A percentile compares a stretch with the other conserved stretches of the same genome.
These are phyloP conservation scores for Gynochthodes officinalis DNA, from an alignment of 257 asterid species.

Conservation along the genomic window DNA sequence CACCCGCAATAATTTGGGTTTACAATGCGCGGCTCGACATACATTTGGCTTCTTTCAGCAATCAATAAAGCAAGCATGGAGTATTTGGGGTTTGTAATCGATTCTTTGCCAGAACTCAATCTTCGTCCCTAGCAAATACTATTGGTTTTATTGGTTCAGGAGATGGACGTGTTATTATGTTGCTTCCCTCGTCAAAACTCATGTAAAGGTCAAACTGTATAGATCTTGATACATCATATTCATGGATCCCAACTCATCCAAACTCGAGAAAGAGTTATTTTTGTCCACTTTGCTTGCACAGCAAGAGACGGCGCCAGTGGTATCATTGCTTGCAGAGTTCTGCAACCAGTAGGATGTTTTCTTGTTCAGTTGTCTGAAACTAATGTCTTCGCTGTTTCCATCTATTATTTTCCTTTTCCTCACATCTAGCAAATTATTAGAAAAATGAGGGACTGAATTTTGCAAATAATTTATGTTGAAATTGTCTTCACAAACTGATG, in stretches of 20 bases:
- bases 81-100: background rate
- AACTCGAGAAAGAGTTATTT: background rate
- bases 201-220: background rate
- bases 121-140: too few relatives aligned
- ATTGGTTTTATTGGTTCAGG: too few relatives aligned
- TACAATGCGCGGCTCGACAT: background rate
- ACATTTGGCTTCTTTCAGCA: background rate
- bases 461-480: conserved; percentile 10
- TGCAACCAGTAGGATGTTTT: background rate
- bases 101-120: too few relatives aligned
- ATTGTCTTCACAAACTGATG: conserved; percentile 15
- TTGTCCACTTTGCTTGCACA: background rate
- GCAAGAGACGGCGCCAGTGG: background rate
- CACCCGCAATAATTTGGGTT: background rate
- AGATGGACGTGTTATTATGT: background rate
- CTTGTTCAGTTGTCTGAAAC: background rate
- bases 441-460: background rate
- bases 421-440: background rate
- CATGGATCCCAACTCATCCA: background rate
- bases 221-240: conserved; percentile 10
- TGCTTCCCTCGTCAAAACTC: background rate
- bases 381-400: background rate
- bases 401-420: conserved; percentile 5
- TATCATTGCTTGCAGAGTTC: background rate
- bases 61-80: background rate